phyloP scores from a whole-genome alignment of 176 grass and related monocot genomes.

The Luzula sylvatica region DNA sequence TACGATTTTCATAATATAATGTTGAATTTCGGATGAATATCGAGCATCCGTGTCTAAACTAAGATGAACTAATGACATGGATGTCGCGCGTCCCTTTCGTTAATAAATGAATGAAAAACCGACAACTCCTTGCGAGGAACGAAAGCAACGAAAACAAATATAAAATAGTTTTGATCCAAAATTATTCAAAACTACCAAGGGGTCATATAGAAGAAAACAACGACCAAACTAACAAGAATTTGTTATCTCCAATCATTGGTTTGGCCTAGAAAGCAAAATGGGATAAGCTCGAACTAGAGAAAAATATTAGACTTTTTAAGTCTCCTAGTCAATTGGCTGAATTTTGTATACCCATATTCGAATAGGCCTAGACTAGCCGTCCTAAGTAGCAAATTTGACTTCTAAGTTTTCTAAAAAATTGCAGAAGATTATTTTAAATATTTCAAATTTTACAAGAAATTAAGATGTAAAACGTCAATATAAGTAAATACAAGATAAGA shows the following conservation, averaged over 20 bases:
- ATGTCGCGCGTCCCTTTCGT: no score
- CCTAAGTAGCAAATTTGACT: slow-evolving; percentile 3
- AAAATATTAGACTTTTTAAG: background rate
- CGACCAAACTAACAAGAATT: no score
- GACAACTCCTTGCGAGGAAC: no score
- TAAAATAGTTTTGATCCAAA: no score
- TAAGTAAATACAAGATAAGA: background rate
- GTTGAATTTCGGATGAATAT: no score
- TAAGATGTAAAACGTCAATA: background rate
- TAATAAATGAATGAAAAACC: no score
- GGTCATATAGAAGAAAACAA: no score
- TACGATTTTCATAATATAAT: no score
- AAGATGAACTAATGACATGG: no score
- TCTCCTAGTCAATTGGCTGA: slow-evolving; percentile 15
- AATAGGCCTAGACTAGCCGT: slow-evolving; percentile 1
- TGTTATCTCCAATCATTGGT: slow-evolving; percentile 15
- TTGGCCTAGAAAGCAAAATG: background rate
- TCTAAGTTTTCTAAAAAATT: background rate
- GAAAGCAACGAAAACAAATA: no score
- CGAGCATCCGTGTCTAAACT: no score
- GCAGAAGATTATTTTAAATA: background rate
- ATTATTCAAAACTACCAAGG: no score
- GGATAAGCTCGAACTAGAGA: background rate
- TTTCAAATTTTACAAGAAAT: background rate
- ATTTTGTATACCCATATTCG: slow-evolving; percentile 13